Percentiles rank a stretch among this genome's conserved stretches.
Conservation (phyloP, 225 moss, liverwort and hornwort species). For the Anthoceros angustus region DNA sequence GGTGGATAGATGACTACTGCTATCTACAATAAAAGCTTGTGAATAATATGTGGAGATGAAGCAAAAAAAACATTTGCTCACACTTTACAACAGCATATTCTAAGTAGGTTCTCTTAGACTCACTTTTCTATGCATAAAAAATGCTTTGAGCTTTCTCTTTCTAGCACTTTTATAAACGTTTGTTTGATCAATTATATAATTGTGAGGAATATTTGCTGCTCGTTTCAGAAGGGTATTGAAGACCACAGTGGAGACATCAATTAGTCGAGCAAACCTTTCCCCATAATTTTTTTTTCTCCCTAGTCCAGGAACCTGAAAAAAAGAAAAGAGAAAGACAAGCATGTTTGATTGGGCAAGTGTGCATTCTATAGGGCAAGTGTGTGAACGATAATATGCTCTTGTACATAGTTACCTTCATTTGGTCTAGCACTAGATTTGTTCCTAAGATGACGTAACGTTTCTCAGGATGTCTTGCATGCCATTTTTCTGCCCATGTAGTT, state of each 20-base stretch:
- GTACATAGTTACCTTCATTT: constrained; percentile 26
- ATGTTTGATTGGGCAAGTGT: no score
- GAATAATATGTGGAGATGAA: background rate
- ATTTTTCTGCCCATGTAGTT: constrained; percentile 32
- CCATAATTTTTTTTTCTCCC: constrained; percentile 38
- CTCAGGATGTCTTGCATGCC: constrained; percentile 36
- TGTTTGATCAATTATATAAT: constrained; percentile 42
- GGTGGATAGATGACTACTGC: constrained; percentile 38
- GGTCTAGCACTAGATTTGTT: constrained; percentile 35
- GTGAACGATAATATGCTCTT: no score
- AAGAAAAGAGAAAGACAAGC: background rate
- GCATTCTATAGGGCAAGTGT: no score
- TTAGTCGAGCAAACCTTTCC: constrained; percentile 32
- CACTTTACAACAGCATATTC: background rate
- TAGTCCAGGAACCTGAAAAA: constrained; percentile 31
- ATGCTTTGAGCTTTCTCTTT: constrained; percentile 26
- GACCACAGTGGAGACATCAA: constrained; percentile 29
- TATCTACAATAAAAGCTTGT: constrained; percentile 14
- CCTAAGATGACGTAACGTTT: constrained; percentile 38
- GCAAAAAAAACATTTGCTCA: background rate
- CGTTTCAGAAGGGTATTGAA: constrained; percentile 38
- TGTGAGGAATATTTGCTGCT: constrained; percentile 26
- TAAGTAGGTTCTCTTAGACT: no score
- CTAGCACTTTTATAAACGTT: constrained; percentile 34
- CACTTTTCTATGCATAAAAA: constrained; percentile 27